Conservation (phyloP, 371 early-diverging fungal genomes). For the Mortierella sp. region DNA sequence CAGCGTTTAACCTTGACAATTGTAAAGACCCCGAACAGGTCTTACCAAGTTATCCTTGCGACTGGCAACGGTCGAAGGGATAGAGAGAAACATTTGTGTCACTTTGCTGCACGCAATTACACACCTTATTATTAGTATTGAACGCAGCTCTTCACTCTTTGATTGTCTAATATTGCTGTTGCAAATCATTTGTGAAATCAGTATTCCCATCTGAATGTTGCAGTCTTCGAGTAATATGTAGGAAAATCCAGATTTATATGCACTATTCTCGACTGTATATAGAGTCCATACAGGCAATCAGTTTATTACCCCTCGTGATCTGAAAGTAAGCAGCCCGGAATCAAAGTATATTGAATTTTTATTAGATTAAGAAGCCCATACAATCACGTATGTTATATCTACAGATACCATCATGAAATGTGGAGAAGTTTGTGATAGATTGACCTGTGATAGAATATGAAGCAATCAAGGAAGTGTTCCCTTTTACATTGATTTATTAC, state of each 20-base stretch:
- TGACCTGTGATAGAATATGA: background rate
- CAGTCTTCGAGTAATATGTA: no score
- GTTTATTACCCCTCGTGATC: background rate
- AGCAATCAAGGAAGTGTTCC: background rate
- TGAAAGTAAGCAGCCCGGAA: background rate
- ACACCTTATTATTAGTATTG: no score
- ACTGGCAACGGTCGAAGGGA: background rate
- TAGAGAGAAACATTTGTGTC: background rate
- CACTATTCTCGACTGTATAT: background rate
- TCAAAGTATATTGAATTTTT: background rate
- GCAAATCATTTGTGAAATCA: no score
- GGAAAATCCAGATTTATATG: background rate
- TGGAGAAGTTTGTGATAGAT: conserved; percentile 7
- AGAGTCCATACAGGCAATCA: background rate
- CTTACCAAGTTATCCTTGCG: no score
- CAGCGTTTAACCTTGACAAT: no score
- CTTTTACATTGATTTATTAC: background rate
- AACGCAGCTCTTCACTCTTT: background rate
- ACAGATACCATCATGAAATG: conserved; percentile 1
- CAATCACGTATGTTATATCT: no score
- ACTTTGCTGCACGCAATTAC: background rate
- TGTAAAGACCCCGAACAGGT: no score
- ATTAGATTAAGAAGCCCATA: no score
- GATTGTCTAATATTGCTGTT: no score
- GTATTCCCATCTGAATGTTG: no score